Evolutionary conservation across 305 asterid species (phyloP).

Genomic region (Stenogyne calaminthoides): DNA sequence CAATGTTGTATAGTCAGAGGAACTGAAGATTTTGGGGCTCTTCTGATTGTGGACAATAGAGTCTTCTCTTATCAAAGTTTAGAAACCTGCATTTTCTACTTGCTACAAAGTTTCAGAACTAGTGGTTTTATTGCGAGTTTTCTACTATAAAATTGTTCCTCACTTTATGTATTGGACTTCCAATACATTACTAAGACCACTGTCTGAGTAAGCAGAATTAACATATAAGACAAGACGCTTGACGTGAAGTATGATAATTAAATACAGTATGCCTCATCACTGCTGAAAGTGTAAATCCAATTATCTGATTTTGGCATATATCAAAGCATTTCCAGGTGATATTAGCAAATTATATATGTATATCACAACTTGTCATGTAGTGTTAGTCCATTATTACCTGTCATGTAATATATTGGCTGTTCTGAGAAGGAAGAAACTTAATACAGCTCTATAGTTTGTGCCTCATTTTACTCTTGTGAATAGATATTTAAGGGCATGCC

Average conservation of each 20-base stretch:
- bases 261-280: background rate
- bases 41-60: background rate
- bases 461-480: background rate
- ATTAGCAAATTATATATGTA: background rate
- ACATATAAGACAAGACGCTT: background rate
- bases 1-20: background rate
- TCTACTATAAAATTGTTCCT: background rate
- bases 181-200: background rate
- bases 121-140: conserved; percentile 4
- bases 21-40: no score
- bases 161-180: background rate
- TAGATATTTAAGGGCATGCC: background rate
- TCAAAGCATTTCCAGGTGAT: background rate
- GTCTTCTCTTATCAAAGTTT: background rate
- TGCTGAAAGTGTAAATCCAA: background rate
- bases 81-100: background rate
- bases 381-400: background rate
- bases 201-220: background rate
- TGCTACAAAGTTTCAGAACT: background rate
- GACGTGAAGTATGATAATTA: background rate
- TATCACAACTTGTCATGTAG: background rate
- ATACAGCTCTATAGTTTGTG: background rate
- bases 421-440: background rate
- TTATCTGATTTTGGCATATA: background rate
- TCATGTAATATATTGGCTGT: background rate